A percentile compares a stretch with the other conserved stretches of the same genome.
Evolutionary conservation across 352 stramenopile genomes (phyloP).

Genomic region (Pythium aristosporum): DNA sequence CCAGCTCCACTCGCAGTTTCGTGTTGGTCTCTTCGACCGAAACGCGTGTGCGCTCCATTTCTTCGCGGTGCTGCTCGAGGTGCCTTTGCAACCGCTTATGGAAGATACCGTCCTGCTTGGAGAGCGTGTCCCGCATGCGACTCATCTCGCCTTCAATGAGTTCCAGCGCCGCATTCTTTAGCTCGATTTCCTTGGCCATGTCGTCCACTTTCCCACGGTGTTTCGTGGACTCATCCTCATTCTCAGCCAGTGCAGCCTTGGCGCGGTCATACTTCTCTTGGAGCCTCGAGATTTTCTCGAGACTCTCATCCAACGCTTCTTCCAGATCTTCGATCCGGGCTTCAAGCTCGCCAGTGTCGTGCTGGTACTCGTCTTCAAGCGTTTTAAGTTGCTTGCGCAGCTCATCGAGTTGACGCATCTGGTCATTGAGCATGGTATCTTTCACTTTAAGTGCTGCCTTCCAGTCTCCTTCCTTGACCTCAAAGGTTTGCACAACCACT

Average conservation of each 20-base stretch:
- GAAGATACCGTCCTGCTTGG: constrained; percentile 58
- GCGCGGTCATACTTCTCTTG: constrained; percentile 36
- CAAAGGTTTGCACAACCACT: constrained; percentile 26
- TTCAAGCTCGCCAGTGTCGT: constrained; percentile 51
- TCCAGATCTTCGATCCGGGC: constrained; percentile 62
- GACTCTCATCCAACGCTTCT: constrained; percentile 51
- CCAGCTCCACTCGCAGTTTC: constrained; percentile 34
- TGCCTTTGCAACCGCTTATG: constrained; percentile 49
- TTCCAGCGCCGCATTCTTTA: constrained; percentile 57
- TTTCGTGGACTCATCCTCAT: constrained; percentile 21
- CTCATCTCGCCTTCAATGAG: constrained; percentile 75
- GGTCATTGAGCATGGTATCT: constrained; percentile 70
- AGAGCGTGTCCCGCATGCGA: constrained; percentile 45
- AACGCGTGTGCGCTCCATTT: constrained; percentile 33
- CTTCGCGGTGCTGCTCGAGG: constrained; percentile 46
- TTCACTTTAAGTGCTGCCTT: constrained; percentile 65
- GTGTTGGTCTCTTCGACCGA: constrained; percentile 41
- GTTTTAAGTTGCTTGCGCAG: constrained; percentile 32
- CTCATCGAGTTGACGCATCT: constrained; percentile 53
- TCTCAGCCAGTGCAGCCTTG: constrained; percentile 19
- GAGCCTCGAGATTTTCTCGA: constrained; percentile 39
- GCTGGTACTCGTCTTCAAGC: constrained; percentile 41
- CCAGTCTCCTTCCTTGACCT: constrained; percentile 52
- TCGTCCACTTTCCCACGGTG: constrained; percentile 26
- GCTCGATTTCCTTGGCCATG: constrained; percentile 35